Evolutionary conservation across 192 early-diverging fungal species (phyloP).

Genomic region (Coemansia sp.): DNA sequence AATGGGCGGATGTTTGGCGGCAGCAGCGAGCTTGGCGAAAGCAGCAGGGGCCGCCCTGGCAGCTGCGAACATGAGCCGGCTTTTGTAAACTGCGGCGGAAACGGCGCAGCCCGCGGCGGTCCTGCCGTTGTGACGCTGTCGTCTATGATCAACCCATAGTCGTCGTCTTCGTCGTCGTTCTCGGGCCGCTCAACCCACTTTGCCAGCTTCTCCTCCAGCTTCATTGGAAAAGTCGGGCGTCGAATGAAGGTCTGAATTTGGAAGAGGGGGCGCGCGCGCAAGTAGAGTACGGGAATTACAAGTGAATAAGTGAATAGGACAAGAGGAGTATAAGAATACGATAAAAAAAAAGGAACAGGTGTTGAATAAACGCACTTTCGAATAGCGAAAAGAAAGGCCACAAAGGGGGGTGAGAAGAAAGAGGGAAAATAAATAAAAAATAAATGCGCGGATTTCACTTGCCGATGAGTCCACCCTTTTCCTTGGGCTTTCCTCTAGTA

Average conservation of each 20-base stretch:
- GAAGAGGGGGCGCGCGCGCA: too few species aligned
- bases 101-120: constrained; percentile 8
- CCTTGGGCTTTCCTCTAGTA: too few species aligned
- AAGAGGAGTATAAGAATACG: too few species aligned
- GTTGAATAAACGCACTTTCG: background rate
- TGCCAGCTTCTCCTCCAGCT: constrained; percentile 41
- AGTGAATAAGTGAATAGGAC: too few species aligned
- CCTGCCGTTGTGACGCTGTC: constrained; percentile 35
- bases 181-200: constrained; percentile 44
- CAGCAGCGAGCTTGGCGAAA: constrained; percentile 28
- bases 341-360: constrained; percentile 3
- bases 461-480: too few species aligned
- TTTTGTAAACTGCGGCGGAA: constrained; percentile 35
- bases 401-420: background rate
- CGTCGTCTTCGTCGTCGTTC: constrained; percentile 37
- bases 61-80: constrained; percentile 42
- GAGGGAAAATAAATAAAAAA: constrained; percentile 7
- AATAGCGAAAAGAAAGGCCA: constrained; percentile 7
- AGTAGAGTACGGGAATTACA: too few species aligned
- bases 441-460: background rate
- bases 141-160: constrained; percentile 52
- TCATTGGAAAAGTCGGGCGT: constrained; percentile 10
- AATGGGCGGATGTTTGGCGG: constrained; percentile 29
- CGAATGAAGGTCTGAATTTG: too few species aligned
- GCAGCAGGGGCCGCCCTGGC: constrained; percentile 16